phyloP scores from a whole-genome alignment of 495 filamentous ascomycete species.

The Neurospora sp. region DNA sequence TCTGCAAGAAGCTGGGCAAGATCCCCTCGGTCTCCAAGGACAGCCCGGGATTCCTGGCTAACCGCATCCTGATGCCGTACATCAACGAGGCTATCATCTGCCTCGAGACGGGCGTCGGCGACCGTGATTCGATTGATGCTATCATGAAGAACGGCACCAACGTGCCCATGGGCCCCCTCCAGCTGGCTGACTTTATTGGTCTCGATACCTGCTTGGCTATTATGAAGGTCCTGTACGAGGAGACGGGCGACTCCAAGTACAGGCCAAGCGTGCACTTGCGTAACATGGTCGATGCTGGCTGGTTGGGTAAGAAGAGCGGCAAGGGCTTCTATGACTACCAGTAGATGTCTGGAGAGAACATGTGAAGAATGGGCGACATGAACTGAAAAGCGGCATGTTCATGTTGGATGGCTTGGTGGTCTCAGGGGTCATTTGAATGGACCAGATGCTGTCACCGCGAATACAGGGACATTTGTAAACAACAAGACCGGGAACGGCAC shows the following conservation, averaged over 20 bases:
- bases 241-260: conserved; percentile 94
- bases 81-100: conserved; percentile 98
- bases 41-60: conserved; percentile 89
- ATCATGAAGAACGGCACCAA: conserved; percentile 99
- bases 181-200: conserved; percentile 94
- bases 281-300: conserved; percentile 97
- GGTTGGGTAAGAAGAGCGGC: conserved; percentile 94
- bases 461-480: not conserved
- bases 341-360: not conserved
- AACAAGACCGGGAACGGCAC: not conserved
- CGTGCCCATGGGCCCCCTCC: conserved; percentile 94
- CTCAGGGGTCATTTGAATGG: not conserved
- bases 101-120: conserved; percentile 84
- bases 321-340: conserved; percentile 92
- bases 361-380: not conserved
- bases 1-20: conserved; percentile 90
- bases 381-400: not conserved
- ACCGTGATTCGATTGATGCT: conserved; percentile 80
- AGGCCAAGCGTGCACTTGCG: conserved; percentile 72
- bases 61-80: conserved; percentile 97
- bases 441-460: not conserved
- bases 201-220: conserved; percentile 94
- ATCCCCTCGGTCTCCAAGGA: conserved; percentile 78
- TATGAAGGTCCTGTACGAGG: conserved; percentile 88
- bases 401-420: not conserved